Evolutionary conservation across 2,329 filamentous ascomycete genomes (phyloP), one percentile per base, ranked within the genome.

Genomic region (Trichoderma sp.): DNA sequence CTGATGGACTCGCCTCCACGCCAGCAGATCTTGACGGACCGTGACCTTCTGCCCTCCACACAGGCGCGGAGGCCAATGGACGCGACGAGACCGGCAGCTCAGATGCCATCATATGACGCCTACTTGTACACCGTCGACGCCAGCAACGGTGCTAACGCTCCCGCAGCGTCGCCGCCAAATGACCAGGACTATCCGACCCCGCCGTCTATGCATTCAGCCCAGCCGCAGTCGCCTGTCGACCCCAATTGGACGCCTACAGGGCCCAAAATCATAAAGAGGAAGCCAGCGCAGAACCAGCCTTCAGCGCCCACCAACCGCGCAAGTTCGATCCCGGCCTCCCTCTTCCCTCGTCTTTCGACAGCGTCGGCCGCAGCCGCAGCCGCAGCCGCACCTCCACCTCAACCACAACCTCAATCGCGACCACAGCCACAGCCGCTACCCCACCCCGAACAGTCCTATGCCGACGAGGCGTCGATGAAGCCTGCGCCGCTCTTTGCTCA

Each of bases 401-500:
- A 39, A 39, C 12, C 34, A 39, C 34, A 39, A 39, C 34, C 34
- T 39, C 34, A 14, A 39, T 10, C 34, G 5, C 34, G 34, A 39
- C 34, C 34, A 39, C 34, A 39, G 34, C 34, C 34, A 39, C 34
- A 39, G 12, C 30, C 14, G 39, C 12, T 67, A 41, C 64, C 64
- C 6, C 69, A 71, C 57, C 44, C 66, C 74, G 48, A 48, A 54
- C 67, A 54, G 30, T 56, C 59, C 12, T 30, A 43, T 26, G 9
- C 74, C 21, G 72, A 78, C 14, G 71, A 74, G 66, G 65, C 82
- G 44, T 82, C 81, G 79, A 75, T 78, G 14, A 82, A 85, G 64
- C 85, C 85, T 6, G 75, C 79, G 2, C 89, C 86, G 56, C 83
- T 85, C 52, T 90, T 89, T 74, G 90, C 87, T 75, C 79, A 84